A percentile compares a stretch with the other conserved stretches of the same genome.
These are phyloP conservation scores for Exophiala bonariae DNA, from an alignment of 2,329 filamentous ascomycete species.

Conservation along the genomic window DNA sequence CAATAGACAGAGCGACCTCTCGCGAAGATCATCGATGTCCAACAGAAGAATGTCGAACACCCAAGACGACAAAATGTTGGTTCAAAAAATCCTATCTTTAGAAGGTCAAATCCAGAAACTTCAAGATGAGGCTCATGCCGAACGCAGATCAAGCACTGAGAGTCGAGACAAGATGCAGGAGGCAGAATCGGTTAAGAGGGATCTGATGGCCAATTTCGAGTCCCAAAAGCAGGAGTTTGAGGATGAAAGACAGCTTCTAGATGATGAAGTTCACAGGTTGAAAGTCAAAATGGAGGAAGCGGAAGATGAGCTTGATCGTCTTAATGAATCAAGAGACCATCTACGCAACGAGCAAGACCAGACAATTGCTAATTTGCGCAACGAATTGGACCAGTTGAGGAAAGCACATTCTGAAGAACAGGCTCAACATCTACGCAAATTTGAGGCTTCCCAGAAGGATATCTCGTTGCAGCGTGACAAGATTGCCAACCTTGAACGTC, in stretches of 20 bases:
- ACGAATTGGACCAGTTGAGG: conserved; percentile 60
- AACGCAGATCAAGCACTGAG: conserved; percentile 59
- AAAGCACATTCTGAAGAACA: conserved; percentile 43
- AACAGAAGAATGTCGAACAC: conserved; percentile 62
- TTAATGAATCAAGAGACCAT: conserved; percentile 79
- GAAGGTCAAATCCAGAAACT: conserved; percentile 75
- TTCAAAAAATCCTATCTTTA: conserved; percentile 64
- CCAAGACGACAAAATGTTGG: conserved; percentile 60
- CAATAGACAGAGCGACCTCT: conserved; percentile 43
- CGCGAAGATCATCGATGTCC: conserved; percentile 60
- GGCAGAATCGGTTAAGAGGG: conserved; percentile 86
- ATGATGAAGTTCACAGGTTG: conserved; percentile 74
- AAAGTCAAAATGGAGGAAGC: conserved; percentile 80
- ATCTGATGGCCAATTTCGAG: conserved; percentile 92
- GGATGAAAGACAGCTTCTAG: conserved; percentile 78
- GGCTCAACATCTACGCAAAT: conserved; percentile 39
- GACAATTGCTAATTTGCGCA: conserved; percentile 66
- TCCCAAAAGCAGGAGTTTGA: conserved; percentile 86
- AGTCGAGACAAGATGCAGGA: conserved; percentile 67
- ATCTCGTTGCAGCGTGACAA: conserved; percentile 63
- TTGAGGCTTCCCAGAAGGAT: conserved; percentile 63
- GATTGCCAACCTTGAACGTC: conserved; percentile 58
- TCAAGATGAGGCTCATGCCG: conserved; percentile 67
- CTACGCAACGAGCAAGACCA: conserved; percentile 72
- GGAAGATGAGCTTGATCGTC: conserved; percentile 87